A percentile compares a stretch with the other conserved stretches of the same genome.
phyloP scores from a whole-genome alignment of 1,284 basidiomycete species.

The Chalciporus sp. region DNA sequence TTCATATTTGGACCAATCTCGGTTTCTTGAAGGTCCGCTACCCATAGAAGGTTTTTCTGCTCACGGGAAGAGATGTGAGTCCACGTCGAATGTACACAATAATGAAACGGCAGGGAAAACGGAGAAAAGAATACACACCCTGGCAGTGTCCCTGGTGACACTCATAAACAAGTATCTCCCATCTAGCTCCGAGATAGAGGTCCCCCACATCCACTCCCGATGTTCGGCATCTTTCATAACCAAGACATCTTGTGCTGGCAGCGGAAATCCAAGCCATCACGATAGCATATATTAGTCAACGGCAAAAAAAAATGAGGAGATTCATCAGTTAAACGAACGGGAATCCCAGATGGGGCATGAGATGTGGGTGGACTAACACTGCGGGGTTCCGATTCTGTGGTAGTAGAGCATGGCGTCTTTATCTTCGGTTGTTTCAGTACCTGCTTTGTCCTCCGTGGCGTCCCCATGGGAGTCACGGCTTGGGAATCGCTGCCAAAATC shows the following conservation, averaged over 20 bases:
- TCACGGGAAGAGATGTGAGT: not conserved
- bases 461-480: constrained; percentile 50
- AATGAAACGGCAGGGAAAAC: not conserved
- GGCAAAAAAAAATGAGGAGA: not conserved
- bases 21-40: constrained; percentile 63
- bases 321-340: constrained; percentile 9
- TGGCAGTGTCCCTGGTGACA: constrained; percentile 63
- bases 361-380: constrained; percentile 49
- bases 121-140: constrained; percentile 42
- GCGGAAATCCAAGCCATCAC: constrained; percentile 11
- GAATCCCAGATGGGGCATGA: not conserved
- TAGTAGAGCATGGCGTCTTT: constrained; percentile 76
- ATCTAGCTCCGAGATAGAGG: constrained; percentile 59
- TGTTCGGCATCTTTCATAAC: constrained; percentile 65
- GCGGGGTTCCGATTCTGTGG: constrained; percentile 68
- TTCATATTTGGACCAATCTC: constrained; percentile 63
- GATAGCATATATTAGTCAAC: constrained; percentile 3
- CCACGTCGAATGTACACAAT: not conserved
- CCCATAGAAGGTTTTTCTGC: constrained; percentile 77
- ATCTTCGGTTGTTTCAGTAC: constrained; percentile 67
- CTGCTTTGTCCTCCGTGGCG: constrained; percentile 55
- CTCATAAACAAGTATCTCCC: constrained; percentile 65
- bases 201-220: constrained; percentile 68
- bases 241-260: constrained; percentile 65
- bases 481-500: constrained; percentile 52